Conservation (phyloP, 2,329 filamentous ascomycete genomes). For the Onygena corvina region DNA sequence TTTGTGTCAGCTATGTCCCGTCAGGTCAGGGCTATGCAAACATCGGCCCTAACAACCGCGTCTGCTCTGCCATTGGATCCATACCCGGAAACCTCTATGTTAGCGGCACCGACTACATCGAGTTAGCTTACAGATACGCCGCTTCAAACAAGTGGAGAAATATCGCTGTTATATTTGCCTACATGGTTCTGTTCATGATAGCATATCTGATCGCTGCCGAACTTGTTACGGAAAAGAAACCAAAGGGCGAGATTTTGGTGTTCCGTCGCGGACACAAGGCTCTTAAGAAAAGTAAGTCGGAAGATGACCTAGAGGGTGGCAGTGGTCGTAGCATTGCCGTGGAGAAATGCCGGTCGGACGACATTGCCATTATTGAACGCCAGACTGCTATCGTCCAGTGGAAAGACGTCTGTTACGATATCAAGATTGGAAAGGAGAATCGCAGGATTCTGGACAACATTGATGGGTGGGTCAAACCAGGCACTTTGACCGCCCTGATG, state of each 20-base stretch:
- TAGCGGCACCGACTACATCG: slow-evolving; percentile 47
- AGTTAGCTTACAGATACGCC: slow-evolving; percentile 45
- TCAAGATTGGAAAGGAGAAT: slow-evolving; percentile 62
- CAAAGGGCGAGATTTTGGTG: slow-evolving; percentile 62
- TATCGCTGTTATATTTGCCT: slow-evolving; percentile 52
- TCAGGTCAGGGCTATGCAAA: slow-evolving; percentile 28
- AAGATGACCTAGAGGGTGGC: slow-evolving; percentile 18
- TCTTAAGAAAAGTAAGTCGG: slow-evolving; percentile 44
- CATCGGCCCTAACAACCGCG: slow-evolving; percentile 27
- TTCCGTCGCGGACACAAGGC: slow-evolving; percentile 51
- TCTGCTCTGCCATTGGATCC: slow-evolving; percentile 51
- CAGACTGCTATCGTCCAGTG: slow-evolving; percentile 62
- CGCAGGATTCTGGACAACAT: slow-evolving; percentile 72
- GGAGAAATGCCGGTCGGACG: slow-evolving; percentile 17
- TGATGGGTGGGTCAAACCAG: slow-evolving; percentile 87
- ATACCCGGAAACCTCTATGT: slow-evolving; percentile 42
- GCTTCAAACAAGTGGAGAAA: slow-evolving; percentile 54
- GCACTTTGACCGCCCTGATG: slow-evolving; percentile 80
- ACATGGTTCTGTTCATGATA: slow-evolving; percentile 58
- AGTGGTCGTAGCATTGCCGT: slow-evolving; percentile 26
- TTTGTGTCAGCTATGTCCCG: slow-evolving; percentile 37
- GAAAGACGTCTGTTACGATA: slow-evolving; percentile 70
- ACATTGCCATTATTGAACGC: background rate
- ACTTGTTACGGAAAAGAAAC: slow-evolving; percentile 51
- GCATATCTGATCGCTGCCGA: slow-evolving; percentile 60